Evolutionary conservation across 202 grass and related monocot species (phyloP).

Genomic region (Zizania palustris): DNA sequence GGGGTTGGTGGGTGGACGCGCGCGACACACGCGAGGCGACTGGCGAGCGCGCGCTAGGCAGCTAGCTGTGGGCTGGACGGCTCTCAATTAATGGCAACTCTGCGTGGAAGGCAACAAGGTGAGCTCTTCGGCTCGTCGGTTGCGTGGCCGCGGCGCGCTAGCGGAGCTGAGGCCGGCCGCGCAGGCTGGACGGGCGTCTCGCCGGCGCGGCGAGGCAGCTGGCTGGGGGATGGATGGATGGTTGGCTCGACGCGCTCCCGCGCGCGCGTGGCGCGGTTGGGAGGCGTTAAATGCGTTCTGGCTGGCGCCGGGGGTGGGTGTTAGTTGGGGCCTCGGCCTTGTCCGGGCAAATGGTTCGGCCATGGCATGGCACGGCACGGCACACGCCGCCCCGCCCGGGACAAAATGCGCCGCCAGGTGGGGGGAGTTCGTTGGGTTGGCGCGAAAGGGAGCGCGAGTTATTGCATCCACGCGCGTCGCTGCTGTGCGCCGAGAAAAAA

Average conservation of each 20-base stretch:
- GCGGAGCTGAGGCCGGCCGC: no score
- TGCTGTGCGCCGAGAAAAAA: no score
- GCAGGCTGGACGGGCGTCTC: no score
- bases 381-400: no score
- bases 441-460: conserved; percentile 41
- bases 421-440: conserved; percentile 24
- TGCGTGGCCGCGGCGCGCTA: conserved; percentile 15
- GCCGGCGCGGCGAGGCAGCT: not conserved
- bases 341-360: conserved; percentile 1
- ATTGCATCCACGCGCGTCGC: conserved; percentile 34
- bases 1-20: not conserved
- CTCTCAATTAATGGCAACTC: conserved; percentile 18
- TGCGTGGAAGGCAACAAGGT: not conserved
- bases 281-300: conserved; percentile 58
- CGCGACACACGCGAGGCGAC: no score
- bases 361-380: no score
- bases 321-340: conserved; percentile 25
- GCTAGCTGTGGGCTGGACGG: not conserved
- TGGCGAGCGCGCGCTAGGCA: no score
- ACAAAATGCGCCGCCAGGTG: no score
- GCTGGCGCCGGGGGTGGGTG: conserved; percentile 45
- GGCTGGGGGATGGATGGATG: not conserved
- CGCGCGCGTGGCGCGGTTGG: conserved; percentile 34
- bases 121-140: not conserved
- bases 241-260: not conserved